Evolutionary conservation across 1,284 basidiomycete species (phyloP).

Genomic region (Dichomitus squalens): DNA sequence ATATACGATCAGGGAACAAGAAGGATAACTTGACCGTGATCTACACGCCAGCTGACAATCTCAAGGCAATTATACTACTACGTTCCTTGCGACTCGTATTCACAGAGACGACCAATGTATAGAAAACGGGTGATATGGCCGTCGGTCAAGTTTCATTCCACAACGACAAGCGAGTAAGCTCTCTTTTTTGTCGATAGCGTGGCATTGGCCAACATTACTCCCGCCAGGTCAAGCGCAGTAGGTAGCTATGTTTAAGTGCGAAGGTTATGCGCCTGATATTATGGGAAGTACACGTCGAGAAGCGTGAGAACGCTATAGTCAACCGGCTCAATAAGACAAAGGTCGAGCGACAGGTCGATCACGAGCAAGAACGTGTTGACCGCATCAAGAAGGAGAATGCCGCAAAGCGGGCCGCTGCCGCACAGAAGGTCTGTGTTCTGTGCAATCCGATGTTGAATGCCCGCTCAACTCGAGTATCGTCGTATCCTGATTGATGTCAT

Average conservation of each 20-base stretch:
- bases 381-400: constrained; percentile 79
- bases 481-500: no score
- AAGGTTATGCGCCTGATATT: neutral
- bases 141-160: constrained; percentile 96
- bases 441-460: no score
- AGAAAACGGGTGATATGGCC: constrained; percentile 98
- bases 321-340: constrained; percentile 97
- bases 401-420: constrained; percentile 65
- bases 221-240: constrained; percentile 76
- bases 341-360: constrained; percentile 81
- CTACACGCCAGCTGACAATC: constrained; percentile 88
- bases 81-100: neutral
- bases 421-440: constrained; percentile 51
- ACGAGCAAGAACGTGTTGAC: constrained; percentile 86
- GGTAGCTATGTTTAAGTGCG: constrained; percentile 17
- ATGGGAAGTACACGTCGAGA: constrained; percentile 67
- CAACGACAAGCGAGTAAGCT: constrained; percentile 77
- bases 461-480: no score
- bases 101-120: neutral
- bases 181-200: neutral
- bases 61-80: constrained; percentile 62
- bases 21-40: constrained; percentile 94
- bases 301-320: constrained; percentile 88
- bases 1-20: constrained; percentile 77
- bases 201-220: neutral